These are phyloP conservation scores for Epichloe aotearoae DNA, from an alignment of 2,329 filamentous ascomycete genomes.

Conservation along the genomic window DNA sequence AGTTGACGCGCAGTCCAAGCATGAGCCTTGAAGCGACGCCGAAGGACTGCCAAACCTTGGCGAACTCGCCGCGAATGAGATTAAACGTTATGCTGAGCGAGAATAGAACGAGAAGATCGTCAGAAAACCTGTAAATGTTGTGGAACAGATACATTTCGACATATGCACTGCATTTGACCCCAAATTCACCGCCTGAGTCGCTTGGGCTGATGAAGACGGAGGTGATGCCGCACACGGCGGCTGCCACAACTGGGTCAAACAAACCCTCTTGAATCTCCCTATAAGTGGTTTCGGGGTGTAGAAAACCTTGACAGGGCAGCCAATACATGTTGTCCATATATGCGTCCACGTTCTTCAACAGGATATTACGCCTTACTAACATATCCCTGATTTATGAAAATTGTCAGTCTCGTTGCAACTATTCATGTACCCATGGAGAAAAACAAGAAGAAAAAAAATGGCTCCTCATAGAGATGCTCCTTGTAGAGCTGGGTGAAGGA, in stretches of 20 bases:
- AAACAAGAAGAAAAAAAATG: no score
- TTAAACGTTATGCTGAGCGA: constrained; percentile 24
- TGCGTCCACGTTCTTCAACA: constrained; percentile 23
- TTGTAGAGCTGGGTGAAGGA: background rate
- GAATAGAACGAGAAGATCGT: constrained; percentile 21
- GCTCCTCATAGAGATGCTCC: background rate
- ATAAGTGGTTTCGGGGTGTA: constrained; percentile 23
- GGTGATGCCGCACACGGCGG: constrained; percentile 25
- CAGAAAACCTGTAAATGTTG: constrained; percentile 24
- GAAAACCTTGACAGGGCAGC: constrained; percentile 25
- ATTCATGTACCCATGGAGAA: background rate
- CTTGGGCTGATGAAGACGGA: constrained; percentile 23
- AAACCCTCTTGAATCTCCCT: constrained; percentile 23
- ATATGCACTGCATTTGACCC: constrained; percentile 23
- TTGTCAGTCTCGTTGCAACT: background rate
- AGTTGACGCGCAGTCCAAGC: constrained; percentile 26
- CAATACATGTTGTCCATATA: constrained; percentile 26
- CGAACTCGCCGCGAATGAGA: constrained; percentile 22
- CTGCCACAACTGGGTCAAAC: constrained; percentile 21
- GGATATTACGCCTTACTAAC: constrained; percentile 20
- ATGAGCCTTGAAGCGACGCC: constrained; percentile 24
- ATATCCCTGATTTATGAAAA: constrained; percentile 14
- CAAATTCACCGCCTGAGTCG: constrained; percentile 21
- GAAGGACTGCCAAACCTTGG: constrained; percentile 28
- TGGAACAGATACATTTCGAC: constrained; percentile 28